A percentile compares a stretch with the other conserved stretches of the same genome.
Conservation (phyloP, 768 basidiomycete genomes). For the Pleurotus citrinopileatus region DNA sequence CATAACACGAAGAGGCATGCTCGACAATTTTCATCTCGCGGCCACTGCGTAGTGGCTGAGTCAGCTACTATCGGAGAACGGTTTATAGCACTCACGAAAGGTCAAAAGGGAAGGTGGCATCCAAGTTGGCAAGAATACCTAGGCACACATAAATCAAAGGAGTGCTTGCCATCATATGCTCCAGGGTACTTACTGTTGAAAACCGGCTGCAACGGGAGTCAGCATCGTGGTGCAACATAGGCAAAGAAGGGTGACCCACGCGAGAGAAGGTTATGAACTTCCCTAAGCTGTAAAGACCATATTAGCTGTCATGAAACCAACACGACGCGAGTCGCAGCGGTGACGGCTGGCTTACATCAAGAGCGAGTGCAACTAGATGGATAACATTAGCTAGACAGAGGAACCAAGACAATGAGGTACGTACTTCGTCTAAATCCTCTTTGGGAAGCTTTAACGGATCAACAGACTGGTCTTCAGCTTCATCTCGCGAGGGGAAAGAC, state of each 20-base stretch:
- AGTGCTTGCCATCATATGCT: background rate
- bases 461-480: constrained; percentile 18
- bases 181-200: constrained; percentile 13
- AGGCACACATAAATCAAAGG: background rate
- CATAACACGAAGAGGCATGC: constrained; percentile 58
- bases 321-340: too few species aligned
- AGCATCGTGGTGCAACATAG: background rate
- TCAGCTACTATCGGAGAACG: background rate
- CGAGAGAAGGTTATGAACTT: constrained; percentile 42
- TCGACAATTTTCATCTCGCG: constrained; percentile 58
- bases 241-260: constrained; percentile 21
- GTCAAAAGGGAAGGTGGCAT: constrained; percentile 41
- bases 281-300: constrained; percentile 30
- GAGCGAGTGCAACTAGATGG: constrained; percentile 49
- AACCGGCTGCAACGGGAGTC: constrained; percentile 7
- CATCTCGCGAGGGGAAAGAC: constrained; percentile 42
- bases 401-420: background rate
- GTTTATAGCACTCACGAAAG: constrained; percentile 33
- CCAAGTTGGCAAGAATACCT: constrained; percentile 53
- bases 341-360: constrained; percentile 44
- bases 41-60: constrained; percentile 22
- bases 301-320: background rate
- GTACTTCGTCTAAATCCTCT: constrained; percentile 48
- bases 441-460: constrained; percentile 32
- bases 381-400: background rate